phyloP scores from a whole-genome alignment of 1,139 yeast species.

The Zygosaccharomyces pseudobailii region DNA sequence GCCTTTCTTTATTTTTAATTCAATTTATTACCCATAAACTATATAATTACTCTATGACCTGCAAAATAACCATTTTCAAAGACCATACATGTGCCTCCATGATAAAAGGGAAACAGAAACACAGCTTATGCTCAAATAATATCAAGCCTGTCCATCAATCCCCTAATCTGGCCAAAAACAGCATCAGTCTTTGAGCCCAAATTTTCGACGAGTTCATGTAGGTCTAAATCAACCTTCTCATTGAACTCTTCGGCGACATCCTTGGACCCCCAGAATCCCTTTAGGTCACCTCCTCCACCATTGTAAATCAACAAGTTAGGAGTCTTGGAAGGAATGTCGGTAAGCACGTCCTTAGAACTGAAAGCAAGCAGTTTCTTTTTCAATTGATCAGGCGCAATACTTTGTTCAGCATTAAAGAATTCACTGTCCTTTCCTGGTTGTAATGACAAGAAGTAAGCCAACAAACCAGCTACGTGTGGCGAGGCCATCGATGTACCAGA shows the following conservation, averaged over 20 bases:
- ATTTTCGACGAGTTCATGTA: slow-evolving; percentile 15
- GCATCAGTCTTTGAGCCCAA: slow-evolving; percentile 22
- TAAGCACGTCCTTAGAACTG: slow-evolving; percentile 65
- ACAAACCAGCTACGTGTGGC: slow-evolving; percentile 91
- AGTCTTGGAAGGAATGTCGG: slow-evolving; percentile 74
- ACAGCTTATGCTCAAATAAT: slow-evolving; percentile 14
- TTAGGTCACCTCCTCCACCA: slow-evolving; percentile 84
- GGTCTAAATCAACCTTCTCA: slow-evolving; percentile 8
- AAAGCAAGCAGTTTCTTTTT: slow-evolving; percentile 81
- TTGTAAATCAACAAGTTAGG: slow-evolving; percentile 88
- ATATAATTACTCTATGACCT: slow-evolving; percentile 6
- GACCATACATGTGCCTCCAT: background rate
- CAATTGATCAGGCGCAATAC: slow-evolving; percentile 77
- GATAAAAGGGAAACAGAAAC: background rate
- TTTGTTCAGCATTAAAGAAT: slow-evolving; percentile 51
- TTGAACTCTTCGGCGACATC: slow-evolving; percentile 6
- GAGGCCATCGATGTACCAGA: slow-evolving; percentile 99
- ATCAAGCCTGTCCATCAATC: slow-evolving; percentile 22
- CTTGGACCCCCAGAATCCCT: slow-evolving; percentile 59
- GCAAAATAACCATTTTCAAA: slow-evolving; percentile 2
- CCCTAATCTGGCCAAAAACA: slow-evolving; percentile 23
- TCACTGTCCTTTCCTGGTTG: slow-evolving; percentile 83
- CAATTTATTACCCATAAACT: background rate
- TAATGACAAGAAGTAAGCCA: slow-evolving; percentile 83
- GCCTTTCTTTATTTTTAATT: background rate